Evolutionary conservation across 2,329 filamentous ascomycete species (phyloP), one percentile per base, ranked within the genome.

Genomic region (Sphaerulina musiva): DNA sequence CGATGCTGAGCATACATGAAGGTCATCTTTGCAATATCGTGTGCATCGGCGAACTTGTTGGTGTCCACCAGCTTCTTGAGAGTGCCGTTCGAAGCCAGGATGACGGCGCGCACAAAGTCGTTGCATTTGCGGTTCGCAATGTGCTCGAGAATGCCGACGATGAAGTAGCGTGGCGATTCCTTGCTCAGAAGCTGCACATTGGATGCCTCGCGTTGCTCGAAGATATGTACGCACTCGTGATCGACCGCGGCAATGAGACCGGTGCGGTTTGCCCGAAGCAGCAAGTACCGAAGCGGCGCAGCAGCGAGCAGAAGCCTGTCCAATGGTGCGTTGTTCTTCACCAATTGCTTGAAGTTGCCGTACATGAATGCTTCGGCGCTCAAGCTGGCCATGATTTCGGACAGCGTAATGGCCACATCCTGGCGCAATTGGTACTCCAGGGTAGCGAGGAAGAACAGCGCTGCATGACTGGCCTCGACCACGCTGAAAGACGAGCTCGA

Each of bases 391-490:
- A 72, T 62, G 53, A 77, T 66, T 38, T 76, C 72, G 4, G 67
- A 69, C 56, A 78, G 71, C 2, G 69, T 72, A 20, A 69, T 52
- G 3, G 63, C 64, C 17, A 65, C 64, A 12, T 69, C 67, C 41
- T 69, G 69, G 41, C 67, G 66, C 20, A 77, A 68, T 10, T 69
- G 65, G 54, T 74, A 71, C 53, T 76, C 73, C 41, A 78, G 74
- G 1, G 71, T 66, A 11, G 74, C 71, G 6, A 76, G 65, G 60
- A 78, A 78, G 2, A 76, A 68, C 8, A 75, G 74, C 7, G 72
- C 72, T 1, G 65, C 63, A 53, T 69, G 72, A 48, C 64, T 68
- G 39, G 72, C 59, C 40, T 69, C 66, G 56, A 55, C 67, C 64
- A 57, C 71, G 65, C 49, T 69, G 62, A 55, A 72, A 53, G 66